Evolutionary conservation across 495 filamentous ascomycete genomes (phyloP), one percentile per base, ranked within the genome.

Genomic region (Penicillium roqueforti): DNA sequence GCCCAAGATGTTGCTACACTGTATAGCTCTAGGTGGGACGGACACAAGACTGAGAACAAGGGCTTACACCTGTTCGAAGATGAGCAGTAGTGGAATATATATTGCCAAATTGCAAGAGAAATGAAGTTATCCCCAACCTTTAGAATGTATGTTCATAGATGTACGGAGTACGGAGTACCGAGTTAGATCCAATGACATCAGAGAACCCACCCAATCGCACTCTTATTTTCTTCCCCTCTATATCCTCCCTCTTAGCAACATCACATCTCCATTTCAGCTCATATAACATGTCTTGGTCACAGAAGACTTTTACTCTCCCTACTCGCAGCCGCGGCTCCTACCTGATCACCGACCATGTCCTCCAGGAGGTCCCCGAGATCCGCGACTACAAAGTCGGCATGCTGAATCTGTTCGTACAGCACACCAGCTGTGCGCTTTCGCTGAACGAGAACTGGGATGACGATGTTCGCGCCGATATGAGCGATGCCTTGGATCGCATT

Each of bases 401-500:
- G 53, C 75, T 97, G 54, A 84, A 95, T 62, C 78, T 96, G 41
- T 96, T 96, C 71, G 75, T 95, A 40, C 89, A 96, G 72, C 91
- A 96, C 73, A 96, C 91, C 22, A 87, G 82, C 67, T 92, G 88
- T 72, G 91, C 86, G 37, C 76, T 96, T 47, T 86, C 81, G 50
- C 69, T 96, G 57, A 96, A 98, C 69, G 93, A 98, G 82, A 97
- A 97, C 72, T 98, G 87, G 84, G 91, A 95, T 60, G 72, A 76
- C 16, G 88, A 89, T 68, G 87, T 92, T 11, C 73, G 89, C 28
- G 80, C 76, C 1, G 92, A 96, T 63, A 97, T 98, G 95, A 88
- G 82, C 59, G 92, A 97, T 76, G 87, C 92, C 51, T 74, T 98
- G 54, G 95, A 98, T 68, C 74, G 89, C 23, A 87, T 98, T 54